Percentiles rank a stretch among this genome's conserved stretches.
Conservation (phyloP, 257 asterid species). For the Euphrasia confusa region DNA sequence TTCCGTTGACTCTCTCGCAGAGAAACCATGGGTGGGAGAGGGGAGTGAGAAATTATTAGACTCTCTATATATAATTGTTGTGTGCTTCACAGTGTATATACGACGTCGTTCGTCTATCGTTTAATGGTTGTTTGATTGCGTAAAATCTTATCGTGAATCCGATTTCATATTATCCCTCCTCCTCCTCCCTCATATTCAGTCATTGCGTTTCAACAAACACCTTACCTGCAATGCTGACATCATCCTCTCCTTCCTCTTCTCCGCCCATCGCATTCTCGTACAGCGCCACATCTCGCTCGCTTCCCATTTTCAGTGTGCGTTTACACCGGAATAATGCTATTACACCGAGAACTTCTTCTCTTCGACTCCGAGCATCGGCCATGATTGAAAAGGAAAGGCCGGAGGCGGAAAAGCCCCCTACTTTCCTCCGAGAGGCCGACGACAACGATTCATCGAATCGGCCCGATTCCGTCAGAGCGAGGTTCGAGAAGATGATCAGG, state of each 20-base stretch:
- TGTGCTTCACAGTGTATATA: too few species aligned
- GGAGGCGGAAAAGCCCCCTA: slow-evolving; percentile 47
- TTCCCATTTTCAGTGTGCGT: slow-evolving; percentile 17
- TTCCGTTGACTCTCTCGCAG: neutral
- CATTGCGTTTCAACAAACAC: slow-evolving; percentile 17
- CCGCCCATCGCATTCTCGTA: slow-evolving; percentile 14
- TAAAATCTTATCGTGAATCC: slow-evolving; percentile 28
- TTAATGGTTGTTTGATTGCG: neutral
- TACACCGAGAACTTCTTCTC: slow-evolving; percentile 28
- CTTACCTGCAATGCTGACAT: slow-evolving; percentile 32
- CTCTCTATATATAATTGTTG: too few species aligned
- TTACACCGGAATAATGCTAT: slow-evolving; percentile 21
- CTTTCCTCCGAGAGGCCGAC: slow-evolving; percentile 66
- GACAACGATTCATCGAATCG: slow-evolving; percentile 24
- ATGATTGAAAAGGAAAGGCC: slow-evolving; percentile 68
- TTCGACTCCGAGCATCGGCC: slow-evolving; percentile 17
- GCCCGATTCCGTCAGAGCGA: slow-evolving; percentile 44
- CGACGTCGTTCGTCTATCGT: neutral
- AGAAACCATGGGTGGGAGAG: neutral
- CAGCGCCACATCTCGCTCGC: slow-evolving; percentile 23
- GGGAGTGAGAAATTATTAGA: too few species aligned
- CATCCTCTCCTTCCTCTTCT: slow-evolving; percentile 24
- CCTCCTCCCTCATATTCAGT: neutral
- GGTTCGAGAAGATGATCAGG: slow-evolving; percentile 93
- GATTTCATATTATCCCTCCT: slow-evolving; percentile 1